phyloP scores from a whole-genome alignment of 202 grass and related monocot genomes.

The Digitaria exilis region DNA sequence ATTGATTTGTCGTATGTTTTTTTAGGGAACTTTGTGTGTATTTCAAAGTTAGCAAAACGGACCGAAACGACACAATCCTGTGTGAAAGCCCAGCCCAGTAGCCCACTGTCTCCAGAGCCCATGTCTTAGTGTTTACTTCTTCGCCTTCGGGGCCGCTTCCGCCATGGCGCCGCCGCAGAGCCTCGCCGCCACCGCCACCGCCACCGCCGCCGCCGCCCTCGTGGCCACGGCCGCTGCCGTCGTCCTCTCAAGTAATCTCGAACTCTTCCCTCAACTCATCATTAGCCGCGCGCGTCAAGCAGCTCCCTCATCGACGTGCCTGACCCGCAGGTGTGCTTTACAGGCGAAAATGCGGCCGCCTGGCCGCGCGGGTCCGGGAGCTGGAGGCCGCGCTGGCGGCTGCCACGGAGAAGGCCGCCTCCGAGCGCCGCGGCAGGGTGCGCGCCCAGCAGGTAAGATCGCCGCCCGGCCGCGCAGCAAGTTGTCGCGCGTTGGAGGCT shows the following conservation, averaged over 20 bases:
- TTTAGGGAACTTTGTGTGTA: too few relatives aligned
- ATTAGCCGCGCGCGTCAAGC: background rate
- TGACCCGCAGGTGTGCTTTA: constrained; percentile 48
- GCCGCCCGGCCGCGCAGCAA: background rate
- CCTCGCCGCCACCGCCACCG: constrained; percentile 32
- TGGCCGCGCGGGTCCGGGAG: constrained; percentile 52
- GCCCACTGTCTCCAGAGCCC: background rate
- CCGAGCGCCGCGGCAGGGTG: constrained; percentile 78
- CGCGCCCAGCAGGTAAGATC: constrained; percentile 70
- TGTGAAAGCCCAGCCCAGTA: too few relatives aligned
- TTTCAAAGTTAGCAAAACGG: too few relatives aligned
- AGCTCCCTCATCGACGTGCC: background rate
- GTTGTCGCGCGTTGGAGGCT: background rate
- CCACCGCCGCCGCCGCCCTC: constrained; percentile 16
- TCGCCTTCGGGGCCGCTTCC: too few relatives aligned
- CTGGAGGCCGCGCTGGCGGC: constrained; percentile 55
- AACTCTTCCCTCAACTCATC: background rate
- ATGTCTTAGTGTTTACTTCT: background rate
- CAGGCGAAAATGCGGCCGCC: constrained; percentile 47
- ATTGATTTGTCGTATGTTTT: too few relatives aligned
- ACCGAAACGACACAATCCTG: too few relatives aligned
- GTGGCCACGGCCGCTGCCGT: constrained; percentile 20
- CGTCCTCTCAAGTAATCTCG: constrained; percentile 49
- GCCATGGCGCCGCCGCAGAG: constrained; percentile 34
- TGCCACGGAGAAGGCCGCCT: constrained; percentile 61